phyloP scores from a whole-genome alignment of 192 early-diverging fungal species.

The Umbelopsis vinacea region DNA sequence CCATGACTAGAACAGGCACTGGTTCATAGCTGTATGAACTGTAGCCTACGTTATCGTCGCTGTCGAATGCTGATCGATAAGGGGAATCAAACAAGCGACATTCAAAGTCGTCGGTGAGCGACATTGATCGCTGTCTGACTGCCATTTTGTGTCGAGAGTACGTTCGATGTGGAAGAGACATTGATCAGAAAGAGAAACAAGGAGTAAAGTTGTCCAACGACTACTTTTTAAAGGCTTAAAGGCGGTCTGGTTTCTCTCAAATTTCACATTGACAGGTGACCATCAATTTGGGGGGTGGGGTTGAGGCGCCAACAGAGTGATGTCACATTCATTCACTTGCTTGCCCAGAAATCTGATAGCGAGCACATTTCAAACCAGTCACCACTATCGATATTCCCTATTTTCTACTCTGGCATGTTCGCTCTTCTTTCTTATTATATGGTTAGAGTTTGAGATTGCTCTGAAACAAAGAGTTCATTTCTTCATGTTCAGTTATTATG shows the following conservation, averaged over 20 bases:
- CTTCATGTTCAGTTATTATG: too few relatives aligned
- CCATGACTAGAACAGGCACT: conserved; percentile 36
- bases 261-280: not conserved
- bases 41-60: conserved; percentile 6
- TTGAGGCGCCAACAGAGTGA: too few relatives aligned
- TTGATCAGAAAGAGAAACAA: conserved; percentile 6
- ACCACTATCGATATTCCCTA: too few relatives aligned
- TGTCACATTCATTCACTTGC: too few relatives aligned
- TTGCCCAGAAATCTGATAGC: too few relatives aligned
- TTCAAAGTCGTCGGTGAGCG: conserved; percentile 13
- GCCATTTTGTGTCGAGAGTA: conserved; percentile 17
- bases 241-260: too few relatives aligned
- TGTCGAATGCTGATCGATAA: conserved; percentile 6
- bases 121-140: not conserved
- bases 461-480: too few relatives aligned
- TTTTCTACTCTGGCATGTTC: too few relatives aligned
- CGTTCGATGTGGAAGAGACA: not conserved
- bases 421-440: too few relatives aligned
- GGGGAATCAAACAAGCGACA: conserved; percentile 12
- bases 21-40: conserved; percentile 24
- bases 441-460: too few relatives aligned
- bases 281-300: not conserved
- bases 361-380: too few relatives aligned
- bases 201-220: not conserved
- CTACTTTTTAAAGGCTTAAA: too few relatives aligned